phyloP scores from a whole-genome alignment of 805 yeast genomes.

The Suhomyces sp. region DNA sequence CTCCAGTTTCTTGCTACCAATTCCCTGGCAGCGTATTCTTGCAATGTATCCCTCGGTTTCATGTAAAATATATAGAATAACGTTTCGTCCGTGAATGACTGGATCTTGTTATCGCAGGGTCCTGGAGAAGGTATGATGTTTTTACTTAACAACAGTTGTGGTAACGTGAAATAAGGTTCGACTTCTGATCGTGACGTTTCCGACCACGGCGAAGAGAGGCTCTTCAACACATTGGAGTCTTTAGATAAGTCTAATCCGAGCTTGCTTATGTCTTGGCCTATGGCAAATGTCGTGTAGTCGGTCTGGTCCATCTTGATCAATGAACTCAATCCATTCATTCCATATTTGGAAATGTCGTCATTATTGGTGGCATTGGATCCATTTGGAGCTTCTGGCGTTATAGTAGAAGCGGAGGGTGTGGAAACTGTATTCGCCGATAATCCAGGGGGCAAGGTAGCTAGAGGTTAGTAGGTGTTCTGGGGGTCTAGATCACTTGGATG shows the following conservation, averaged over 20 bases:
- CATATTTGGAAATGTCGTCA: slow-evolving; percentile 59
- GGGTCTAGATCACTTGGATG: too few relatives aligned
- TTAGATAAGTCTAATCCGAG: slow-evolving; percentile 60
- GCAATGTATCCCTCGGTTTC: slow-evolving; percentile 88
- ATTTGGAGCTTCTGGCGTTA: not conserved
- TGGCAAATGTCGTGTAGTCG: slow-evolving; percentile 64
- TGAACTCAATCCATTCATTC: slow-evolving; percentile 62
- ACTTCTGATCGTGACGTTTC: slow-evolving; percentile 89
- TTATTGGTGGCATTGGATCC: slow-evolving; percentile 4
- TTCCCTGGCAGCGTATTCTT: slow-evolving; percentile 91
- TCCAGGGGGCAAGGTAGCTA: slow-evolving; percentile 31
- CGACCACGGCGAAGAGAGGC: slow-evolving; percentile 91
- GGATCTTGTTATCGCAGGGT: slow-evolving; percentile 50
- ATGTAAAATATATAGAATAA: slow-evolving; percentile 90
- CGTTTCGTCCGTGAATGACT: slow-evolving; percentile 82
- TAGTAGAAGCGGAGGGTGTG: slow-evolving; percentile 1
- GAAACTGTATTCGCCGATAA: slow-evolving; percentile 13
- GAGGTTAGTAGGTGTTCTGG: slow-evolving; percentile 11
- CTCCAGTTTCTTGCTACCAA: slow-evolving; percentile 94
- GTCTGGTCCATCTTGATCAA: slow-evolving; percentile 60
- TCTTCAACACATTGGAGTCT: slow-evolving; percentile 52
- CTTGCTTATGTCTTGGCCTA: slow-evolving; percentile 72
- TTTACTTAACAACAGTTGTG: slow-evolving; percentile 41
- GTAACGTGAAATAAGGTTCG: slow-evolving; percentile 75
- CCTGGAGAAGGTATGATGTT: slow-evolving; percentile 41